Evolutionary conservation across 1,284 basidiomycete genomes (phyloP), one percentile per base, ranked within the genome.

Genomic region (Fomes fomentarius): DNA sequence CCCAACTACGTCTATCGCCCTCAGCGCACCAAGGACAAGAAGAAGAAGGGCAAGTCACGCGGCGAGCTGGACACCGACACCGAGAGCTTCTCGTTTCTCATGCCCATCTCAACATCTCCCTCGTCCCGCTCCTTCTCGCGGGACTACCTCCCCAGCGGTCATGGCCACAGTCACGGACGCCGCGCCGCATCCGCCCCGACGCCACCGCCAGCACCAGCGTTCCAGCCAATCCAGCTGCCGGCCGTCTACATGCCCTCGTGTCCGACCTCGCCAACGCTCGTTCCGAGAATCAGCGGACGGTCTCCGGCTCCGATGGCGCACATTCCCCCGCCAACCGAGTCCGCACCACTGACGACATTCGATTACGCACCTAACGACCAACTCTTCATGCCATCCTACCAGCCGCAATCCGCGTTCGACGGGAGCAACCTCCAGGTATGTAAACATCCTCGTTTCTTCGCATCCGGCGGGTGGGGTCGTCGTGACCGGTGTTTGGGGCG

Each of bases 1-100:
- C 88, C 88, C 59, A 80, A 83, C 68, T 89, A 89, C 69, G 87
- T 89, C 30, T 90, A 90, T 66, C 83, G 88, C 17, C 89, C 88
- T 0, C 85, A 88, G 69, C 76, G 87, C 46, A 74, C 77, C 37
- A 84, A 82, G 74, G 80, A 82, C 57, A 81, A 79, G 71, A 79
- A 78, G 48, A 70, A 68, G 74, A 74, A 71, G 57, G 75, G 75
- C 56, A 81, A 81, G 68, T 71, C 67, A 52, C 76, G 71, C 37
- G 71, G 70, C 49, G 74, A 77, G 38, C 70, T 71, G 22, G 84
- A 85, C 60, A 70, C 70, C 28, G 81, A 83, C 54, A 69, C 64
- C 24, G 78, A 80, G 50, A 70, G 71, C 57, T 73, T 88, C 28
- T 81, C 82, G 3, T 84, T 86, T 63, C 74, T 84, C 54, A 71